Evolutionary conservation across 2,329 filamentous ascomycete species (phyloP).

Genomic region (Stemphylium lycopersici): DNA sequence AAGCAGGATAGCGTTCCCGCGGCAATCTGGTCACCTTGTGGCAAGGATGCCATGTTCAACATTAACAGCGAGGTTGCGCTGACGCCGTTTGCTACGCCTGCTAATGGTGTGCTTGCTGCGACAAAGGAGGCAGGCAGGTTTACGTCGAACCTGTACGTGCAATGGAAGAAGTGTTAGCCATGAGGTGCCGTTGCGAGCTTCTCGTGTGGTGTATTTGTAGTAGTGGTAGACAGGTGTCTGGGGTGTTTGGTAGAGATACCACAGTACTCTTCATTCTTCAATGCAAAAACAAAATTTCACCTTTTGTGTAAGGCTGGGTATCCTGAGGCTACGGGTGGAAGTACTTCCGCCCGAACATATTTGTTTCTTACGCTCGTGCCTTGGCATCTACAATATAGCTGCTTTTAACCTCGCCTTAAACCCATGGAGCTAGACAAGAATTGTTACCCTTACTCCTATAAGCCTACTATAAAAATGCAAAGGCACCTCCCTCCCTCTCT

Average conservation of each 20-base stretch:
- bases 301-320: too few species aligned
- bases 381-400: too few species aligned
- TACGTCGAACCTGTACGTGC: conserved; percentile 35
- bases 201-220: neutral
- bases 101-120: conserved; percentile 34
- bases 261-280: too few species aligned
- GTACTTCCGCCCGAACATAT: too few species aligned
- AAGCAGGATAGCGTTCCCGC: conserved; percentile 50
- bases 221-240: neutral
- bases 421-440: too few species aligned
- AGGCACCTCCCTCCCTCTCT: too few species aligned
- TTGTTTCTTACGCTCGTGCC: too few species aligned
- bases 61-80: conserved; percentile 41
- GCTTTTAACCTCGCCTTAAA: too few species aligned
- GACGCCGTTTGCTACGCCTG: conserved; percentile 28
- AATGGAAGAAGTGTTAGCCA: conserved; percentile 43
- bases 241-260: neutral
- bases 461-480: too few species aligned
- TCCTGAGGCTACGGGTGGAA: too few species aligned
- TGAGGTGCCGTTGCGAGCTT: neutral
- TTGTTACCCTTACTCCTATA: too few species aligned
- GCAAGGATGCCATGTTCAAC: conserved; percentile 36
- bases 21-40: conserved; percentile 41
- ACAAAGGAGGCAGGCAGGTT: conserved; percentile 36
- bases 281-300: too few species aligned